Percentiles rank a stretch among this genome's conserved stretches.
These are phyloP conservation scores for Lipomyces yamadae DNA, from an alignment of 805 yeast species.

Conservation along the genomic window DNA sequence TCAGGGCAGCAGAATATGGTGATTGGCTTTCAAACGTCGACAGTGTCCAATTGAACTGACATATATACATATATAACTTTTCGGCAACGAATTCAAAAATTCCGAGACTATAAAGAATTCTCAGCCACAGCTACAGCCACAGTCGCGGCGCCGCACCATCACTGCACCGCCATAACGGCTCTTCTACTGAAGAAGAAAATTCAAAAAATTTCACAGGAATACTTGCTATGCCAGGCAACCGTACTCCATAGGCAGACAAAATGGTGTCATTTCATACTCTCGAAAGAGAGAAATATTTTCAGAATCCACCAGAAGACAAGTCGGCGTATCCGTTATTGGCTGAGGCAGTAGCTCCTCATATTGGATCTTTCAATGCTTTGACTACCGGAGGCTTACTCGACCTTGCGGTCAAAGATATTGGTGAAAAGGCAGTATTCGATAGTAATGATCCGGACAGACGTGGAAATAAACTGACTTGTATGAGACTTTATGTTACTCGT, in stretches of 20 bases:
- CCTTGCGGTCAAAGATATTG: conserved; percentile 86
- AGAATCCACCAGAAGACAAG: conserved; percentile 86
- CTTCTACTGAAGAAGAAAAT: neutral
- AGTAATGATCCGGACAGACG: conserved; percentile 66
- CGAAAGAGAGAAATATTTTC: conserved; percentile 83
- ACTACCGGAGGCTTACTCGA: conserved; percentile 90
- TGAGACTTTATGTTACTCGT: conserved; percentile 19
- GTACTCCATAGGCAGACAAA: neutral
- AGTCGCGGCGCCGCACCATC: neutral
- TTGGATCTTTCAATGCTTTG: conserved; percentile 94
- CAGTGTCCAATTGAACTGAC: no score
- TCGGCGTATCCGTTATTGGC: conserved; percentile 78
- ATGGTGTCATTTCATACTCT: conserved; percentile 68
- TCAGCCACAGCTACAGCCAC: no score
- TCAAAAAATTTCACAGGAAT: neutral
- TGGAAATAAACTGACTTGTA: conserved; percentile 76
- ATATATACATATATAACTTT: no score
- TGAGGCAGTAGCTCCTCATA: conserved; percentile 93
- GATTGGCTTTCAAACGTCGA: no score
- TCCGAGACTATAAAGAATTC: no score
- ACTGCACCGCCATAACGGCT: neutral
- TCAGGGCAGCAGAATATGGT: no score
- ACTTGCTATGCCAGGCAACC: neutral
- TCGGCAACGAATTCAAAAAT: no score
- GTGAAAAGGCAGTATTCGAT: conserved; percentile 83